Evolutionary conservation across 1,284 basidiomycete species (phyloP).

Genomic region (Rhodotorula sp.): DNA sequence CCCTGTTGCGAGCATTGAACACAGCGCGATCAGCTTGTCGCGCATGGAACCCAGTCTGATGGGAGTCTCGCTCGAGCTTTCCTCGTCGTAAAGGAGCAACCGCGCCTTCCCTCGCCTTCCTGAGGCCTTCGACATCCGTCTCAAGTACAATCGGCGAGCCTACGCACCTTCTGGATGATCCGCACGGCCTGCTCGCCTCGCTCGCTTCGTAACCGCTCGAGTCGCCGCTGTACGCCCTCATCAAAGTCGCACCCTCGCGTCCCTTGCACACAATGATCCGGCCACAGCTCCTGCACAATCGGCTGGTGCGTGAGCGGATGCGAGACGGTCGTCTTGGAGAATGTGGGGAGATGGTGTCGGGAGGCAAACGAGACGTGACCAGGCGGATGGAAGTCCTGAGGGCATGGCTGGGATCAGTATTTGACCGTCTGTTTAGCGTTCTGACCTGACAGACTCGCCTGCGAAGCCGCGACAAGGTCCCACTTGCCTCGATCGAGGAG

Average conservation of each 20-base stretch:
- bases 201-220: slow-evolving; percentile 15
- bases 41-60: too few relatives aligned
- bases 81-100: too few relatives aligned
- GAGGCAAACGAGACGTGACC: slow-evolving; percentile 64
- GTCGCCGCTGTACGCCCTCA: slow-evolving; percentile 47
- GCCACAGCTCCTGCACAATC: slow-evolving; percentile 58
- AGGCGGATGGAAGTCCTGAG: slow-evolving; percentile 56
- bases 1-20: slow-evolving; percentile 6
- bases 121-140: too few relatives aligned
- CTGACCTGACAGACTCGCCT: slow-evolving; percentile 45
- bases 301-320: slow-evolving; percentile 48
- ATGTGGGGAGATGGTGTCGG: slow-evolving; percentile 54
- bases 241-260: slow-evolving; percentile 53
- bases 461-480: slow-evolving; percentile 56
- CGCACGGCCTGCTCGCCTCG: not conserved
- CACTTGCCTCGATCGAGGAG: slow-evolving; percentile 54
- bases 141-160: not conserved
- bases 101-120: too few relatives aligned
- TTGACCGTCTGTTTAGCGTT: not conserved
- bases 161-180: slow-evolving; percentile 22
- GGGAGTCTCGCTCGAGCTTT: too few relatives aligned
- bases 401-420: not conserved
- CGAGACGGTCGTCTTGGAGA: slow-evolving; percentile 47
- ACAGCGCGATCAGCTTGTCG: too few relatives aligned
- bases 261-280: slow-evolving; percentile 58